Percentiles rank a stretch among this genome's conserved stretches.
Evolutionary conservation across 2,329 filamentous ascomycete genomes (phyloP).

Genomic region (Aurifilum marmelostoma): DNA sequence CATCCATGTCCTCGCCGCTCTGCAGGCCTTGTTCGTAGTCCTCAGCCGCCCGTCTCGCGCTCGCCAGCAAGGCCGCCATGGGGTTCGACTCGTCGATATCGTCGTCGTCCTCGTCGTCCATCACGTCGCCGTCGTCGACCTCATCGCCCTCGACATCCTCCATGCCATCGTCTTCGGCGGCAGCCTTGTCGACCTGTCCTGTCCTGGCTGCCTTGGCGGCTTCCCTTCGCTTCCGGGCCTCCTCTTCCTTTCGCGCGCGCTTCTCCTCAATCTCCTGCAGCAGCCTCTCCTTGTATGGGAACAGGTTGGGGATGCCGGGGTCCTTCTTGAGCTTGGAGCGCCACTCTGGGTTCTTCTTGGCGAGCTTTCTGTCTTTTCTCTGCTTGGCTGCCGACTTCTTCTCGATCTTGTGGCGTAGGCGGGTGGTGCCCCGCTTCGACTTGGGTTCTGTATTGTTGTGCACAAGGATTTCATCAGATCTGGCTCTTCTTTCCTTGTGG

Average conservation of each 20-base stretch:
- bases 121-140: conserved; percentile 52
- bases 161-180: conserved; percentile 45
- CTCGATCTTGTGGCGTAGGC: conserved; percentile 92
- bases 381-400: conserved; percentile 91
- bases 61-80: conserved; percentile 89
- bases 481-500: not conserved
- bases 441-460: conserved; percentile 71
- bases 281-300: conserved; percentile 96
- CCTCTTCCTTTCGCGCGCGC: conserved; percentile 78
- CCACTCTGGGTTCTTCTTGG: conserved; percentile 98
- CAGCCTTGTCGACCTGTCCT: conserved; percentile 45
- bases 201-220: conserved; percentile 70
- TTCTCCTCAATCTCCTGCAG: conserved; percentile 93
- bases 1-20: conserved; percentile 59
- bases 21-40: conserved; percentile 71
- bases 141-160: conserved; percentile 51
- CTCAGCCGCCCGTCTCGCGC: conserved; percentile 75
- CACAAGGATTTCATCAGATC: not conserved
- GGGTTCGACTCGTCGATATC: conserved; percentile 76
- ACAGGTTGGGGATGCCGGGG: conserved; percentile 94
- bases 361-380: conserved; percentile 83
- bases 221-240: conserved; percentile 71
- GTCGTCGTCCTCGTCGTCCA: conserved; percentile 58
- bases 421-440: conserved; percentile 89
- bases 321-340: conserved; percentile 95